phyloP scores from a whole-genome alignment of 2,329 filamentous ascomycete genomes.

The Immersiporthe knoxdaviesiana region DNA sequence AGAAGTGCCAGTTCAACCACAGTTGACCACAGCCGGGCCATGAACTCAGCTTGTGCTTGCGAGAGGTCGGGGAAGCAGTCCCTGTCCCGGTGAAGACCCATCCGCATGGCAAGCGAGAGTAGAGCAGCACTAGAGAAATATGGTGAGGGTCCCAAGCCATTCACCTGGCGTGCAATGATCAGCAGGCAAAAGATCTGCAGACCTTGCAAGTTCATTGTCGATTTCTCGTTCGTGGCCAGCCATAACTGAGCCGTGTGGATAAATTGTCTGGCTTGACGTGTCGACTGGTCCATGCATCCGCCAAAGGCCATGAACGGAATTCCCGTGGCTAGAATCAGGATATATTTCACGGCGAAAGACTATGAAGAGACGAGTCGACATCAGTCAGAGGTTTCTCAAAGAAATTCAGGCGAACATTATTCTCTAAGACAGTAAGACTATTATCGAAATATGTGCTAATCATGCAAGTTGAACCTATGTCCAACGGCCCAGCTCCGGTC shows the following conservation, averaged over 20 bases:
- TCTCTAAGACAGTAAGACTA: not conserved
- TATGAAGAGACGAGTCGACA: slow-evolving; percentile 20
- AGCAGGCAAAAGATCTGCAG: slow-evolving; percentile 59
- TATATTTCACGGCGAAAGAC: slow-evolving; percentile 54
- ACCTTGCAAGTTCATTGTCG: slow-evolving; percentile 50
- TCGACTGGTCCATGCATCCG: slow-evolving; percentile 51
- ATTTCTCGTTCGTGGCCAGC: slow-evolving; percentile 27
- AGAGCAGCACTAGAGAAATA: slow-evolving; percentile 37
- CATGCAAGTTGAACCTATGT: not conserved
- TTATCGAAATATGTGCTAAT: not conserved
- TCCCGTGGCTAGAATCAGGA: slow-evolving; percentile 57
- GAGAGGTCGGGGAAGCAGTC: slow-evolving; percentile 31
- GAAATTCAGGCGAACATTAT: not conserved
- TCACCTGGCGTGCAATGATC: slow-evolving; percentile 52
- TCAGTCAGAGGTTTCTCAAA: not conserved
- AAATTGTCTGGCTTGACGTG: slow-evolving; percentile 51
- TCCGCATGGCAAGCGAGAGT: slow-evolving; percentile 37
- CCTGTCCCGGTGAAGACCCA: slow-evolving; percentile 39
- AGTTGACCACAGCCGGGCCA: slow-evolving; percentile 37
- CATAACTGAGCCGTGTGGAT: slow-evolving; percentile 42
- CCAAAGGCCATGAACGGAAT: slow-evolving; percentile 38
- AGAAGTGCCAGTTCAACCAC: slow-evolving; percentile 35
- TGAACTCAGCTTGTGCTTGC: slow-evolving; percentile 34
- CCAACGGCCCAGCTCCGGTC: not conserved
- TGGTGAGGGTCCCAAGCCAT: slow-evolving; percentile 33